Conservation (phyloP, 2,329 filamentous ascomycete genomes). For the Colletotrichum lini region DNA sequence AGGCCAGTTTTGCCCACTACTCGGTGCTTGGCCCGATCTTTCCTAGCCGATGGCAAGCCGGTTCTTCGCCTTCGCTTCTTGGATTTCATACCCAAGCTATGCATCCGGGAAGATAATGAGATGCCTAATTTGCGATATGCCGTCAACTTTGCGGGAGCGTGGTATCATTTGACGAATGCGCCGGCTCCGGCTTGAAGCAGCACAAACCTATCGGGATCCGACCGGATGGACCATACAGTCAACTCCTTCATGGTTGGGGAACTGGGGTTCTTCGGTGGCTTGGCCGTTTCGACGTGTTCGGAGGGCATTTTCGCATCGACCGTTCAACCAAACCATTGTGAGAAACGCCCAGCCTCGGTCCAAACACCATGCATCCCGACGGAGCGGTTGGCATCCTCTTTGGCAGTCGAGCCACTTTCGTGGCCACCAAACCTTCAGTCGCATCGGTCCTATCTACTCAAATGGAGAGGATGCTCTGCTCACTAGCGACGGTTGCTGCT, state of each 20-base stretch:
- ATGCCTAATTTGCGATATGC: neutral
- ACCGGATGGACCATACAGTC: neutral
- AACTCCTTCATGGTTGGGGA: neutral
- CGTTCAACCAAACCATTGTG: neutral
- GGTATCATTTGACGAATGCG: no score
- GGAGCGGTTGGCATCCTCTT: constrained; percentile 13
- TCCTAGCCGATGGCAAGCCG: neutral
- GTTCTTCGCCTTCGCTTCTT: neutral
- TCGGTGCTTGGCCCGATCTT: neutral
- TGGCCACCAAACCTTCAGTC: constrained; percentile 6
- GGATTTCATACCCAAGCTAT: neutral
- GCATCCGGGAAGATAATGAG: neutral
- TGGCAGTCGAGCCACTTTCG: constrained; percentile 21
- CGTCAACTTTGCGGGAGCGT: neutral
- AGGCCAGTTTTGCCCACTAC: neutral
- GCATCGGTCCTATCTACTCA: constrained; percentile 12
- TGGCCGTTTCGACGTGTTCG: constrained; percentile 20
- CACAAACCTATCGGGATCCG: neutral
- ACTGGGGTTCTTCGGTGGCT: constrained; percentile 7
- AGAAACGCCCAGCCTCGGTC: constrained; percentile 20
- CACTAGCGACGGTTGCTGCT: neutral
- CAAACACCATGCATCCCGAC: neutral
- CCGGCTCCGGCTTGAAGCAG: neutral
- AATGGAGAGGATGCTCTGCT: constrained; percentile 16
- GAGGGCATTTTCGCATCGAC: neutral